Evolutionary conservation across 2,329 filamentous ascomycete species (phyloP).

Genomic region (Exophiala bonariae): DNA sequence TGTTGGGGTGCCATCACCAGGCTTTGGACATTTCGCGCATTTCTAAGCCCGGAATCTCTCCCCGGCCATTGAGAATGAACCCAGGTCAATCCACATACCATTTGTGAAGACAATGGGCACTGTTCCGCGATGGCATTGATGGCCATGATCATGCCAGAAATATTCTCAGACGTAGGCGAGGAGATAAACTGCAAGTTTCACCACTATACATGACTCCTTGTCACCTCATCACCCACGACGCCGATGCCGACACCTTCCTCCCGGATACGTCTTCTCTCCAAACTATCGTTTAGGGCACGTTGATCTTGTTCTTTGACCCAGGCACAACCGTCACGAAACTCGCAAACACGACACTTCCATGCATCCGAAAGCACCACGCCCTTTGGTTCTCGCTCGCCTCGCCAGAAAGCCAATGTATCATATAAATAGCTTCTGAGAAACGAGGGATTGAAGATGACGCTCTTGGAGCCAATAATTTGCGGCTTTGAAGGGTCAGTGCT

Average conservation of each 20-base stretch:
- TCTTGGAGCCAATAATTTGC: slow-evolving; percentile 52
- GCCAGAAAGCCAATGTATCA: slow-evolving; percentile 83
- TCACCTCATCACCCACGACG: slow-evolving; percentile 6
- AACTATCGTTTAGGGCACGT: slow-evolving; percentile 49
- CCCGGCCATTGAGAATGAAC: too few relatives aligned
- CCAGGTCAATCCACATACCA: too few relatives aligned
- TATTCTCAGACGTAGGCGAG: too few relatives aligned
- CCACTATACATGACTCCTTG: slow-evolving; percentile 18
- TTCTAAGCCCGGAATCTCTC: too few relatives aligned
- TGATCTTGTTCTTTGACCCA: slow-evolving; percentile 74
- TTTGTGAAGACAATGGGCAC: too few relatives aligned
- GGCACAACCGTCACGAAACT: slow-evolving; percentile 74
- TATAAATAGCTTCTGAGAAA: slow-evolving; percentile 66
- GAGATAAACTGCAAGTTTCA: too few relatives aligned
- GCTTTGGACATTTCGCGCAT: too few relatives aligned
- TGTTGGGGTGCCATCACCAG: too few relatives aligned
- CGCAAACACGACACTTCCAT: slow-evolving; percentile 83
- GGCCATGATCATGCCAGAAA: too few relatives aligned
- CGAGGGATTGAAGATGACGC: slow-evolving; percentile 65
- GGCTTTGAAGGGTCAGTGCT: slow-evolving; percentile 17
- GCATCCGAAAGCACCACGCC: slow-evolving; percentile 83
- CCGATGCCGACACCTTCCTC: slow-evolving; percentile 22
- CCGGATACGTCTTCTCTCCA: slow-evolving; percentile 35
- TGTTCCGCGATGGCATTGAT: too few relatives aligned
- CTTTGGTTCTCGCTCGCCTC: slow-evolving; percentile 67